Percentiles rank a stretch among this genome's conserved stretches.
These are phyloP conservation scores for Achlya hypogyna DNA, from an alignment of 352 stramenopile genomes.

Conservation along the genomic window DNA sequence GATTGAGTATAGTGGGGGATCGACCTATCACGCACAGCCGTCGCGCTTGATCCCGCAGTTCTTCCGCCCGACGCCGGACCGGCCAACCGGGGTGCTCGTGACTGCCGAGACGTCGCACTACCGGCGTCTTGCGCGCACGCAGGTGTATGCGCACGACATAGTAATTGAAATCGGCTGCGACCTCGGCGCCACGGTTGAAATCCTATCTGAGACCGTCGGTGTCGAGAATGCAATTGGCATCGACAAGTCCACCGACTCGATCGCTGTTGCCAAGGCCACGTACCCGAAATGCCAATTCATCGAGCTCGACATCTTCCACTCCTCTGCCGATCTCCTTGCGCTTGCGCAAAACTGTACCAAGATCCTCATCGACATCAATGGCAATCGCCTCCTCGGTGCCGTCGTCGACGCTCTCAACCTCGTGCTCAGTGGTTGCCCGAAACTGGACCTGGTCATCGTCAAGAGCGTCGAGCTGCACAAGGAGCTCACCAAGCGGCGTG, in stretches of 20 bases:
- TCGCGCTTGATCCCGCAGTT: not conserved
- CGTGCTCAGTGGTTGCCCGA: not conserved
- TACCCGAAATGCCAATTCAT: not conserved
- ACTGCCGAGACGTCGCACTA: conserved; percentile 6
- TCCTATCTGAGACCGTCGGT: not conserved
- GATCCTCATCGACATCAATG: conserved; percentile 15
- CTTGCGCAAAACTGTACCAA: not conserved
- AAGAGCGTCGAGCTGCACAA: conserved; percentile 5
- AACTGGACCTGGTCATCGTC: not conserved
- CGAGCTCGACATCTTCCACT: conserved; percentile 12
- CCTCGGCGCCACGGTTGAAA: conserved; percentile 2
- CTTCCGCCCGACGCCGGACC: not conserved
- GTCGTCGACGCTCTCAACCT: not conserved
- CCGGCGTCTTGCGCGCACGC: not conserved
- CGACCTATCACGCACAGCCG: conserved; percentile 1
- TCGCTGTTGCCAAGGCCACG: not conserved
- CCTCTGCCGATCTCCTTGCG: not conserved
- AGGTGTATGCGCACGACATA: not conserved
- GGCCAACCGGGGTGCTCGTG: not conserved
- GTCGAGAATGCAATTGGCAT: not conserved
- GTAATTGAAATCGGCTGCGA: conserved; percentile 9
- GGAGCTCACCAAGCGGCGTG: not conserved
- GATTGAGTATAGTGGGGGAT: not conserved
- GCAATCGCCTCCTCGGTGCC: conserved; percentile 5
- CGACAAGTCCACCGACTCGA: conserved; percentile 12